A percentile compares a stretch with the other conserved stretches of the same genome.
phyloP scores from a whole-genome alignment of 2,329 filamentous ascomycete genomes.

The Cephalotrichum gorgonifer region DNA sequence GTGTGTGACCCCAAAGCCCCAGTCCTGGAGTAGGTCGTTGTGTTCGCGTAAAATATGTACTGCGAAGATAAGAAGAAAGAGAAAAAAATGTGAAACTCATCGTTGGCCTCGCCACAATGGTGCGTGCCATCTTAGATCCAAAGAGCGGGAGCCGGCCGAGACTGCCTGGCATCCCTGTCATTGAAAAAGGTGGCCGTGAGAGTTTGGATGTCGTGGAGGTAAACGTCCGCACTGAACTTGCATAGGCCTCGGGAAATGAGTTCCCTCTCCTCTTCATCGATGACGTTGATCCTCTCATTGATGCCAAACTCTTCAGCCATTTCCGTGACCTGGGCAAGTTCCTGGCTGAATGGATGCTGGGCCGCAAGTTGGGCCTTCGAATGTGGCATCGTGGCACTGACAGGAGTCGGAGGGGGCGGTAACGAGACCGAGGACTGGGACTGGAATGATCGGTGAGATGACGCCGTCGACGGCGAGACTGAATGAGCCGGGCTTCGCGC shows the following conservation, averaged over 20 bases:
- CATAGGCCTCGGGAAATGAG: slow-evolving; percentile 60
- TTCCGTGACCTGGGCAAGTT: slow-evolving; percentile 86
- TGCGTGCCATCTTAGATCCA: slow-evolving; percentile 33
- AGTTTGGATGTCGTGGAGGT: slow-evolving; percentile 67
- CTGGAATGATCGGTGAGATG: slow-evolving; percentile 26
- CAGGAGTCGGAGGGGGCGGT: slow-evolving; percentile 12
- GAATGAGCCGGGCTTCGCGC: slow-evolving; percentile 48
- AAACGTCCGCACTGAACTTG: slow-evolving; percentile 71
- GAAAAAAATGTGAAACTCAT: no score
- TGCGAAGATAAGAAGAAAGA: slow-evolving; percentile 1
- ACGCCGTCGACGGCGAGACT: slow-evolving; percentile 37
- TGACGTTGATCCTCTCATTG: slow-evolving; percentile 45
- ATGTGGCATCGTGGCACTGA: slow-evolving; percentile 11
- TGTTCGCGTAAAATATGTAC: background rate
- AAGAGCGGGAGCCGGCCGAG: slow-evolving; percentile 21
- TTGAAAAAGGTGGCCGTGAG: slow-evolving; percentile 54
- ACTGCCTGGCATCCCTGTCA: slow-evolving; percentile 13
- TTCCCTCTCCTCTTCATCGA: slow-evolving; percentile 64
- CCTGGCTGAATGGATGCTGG: slow-evolving; percentile 73
- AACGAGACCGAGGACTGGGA: slow-evolving; percentile 9
- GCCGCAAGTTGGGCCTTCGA: slow-evolving; percentile 12
- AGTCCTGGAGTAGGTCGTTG: background rate
- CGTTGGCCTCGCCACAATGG: background rate
- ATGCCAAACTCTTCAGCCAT: slow-evolving; percentile 79
- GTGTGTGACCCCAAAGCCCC: background rate